Conservation (phyloP, 225 moss, liverwort and hornwort genomes). For the Asterella californica region DNA sequence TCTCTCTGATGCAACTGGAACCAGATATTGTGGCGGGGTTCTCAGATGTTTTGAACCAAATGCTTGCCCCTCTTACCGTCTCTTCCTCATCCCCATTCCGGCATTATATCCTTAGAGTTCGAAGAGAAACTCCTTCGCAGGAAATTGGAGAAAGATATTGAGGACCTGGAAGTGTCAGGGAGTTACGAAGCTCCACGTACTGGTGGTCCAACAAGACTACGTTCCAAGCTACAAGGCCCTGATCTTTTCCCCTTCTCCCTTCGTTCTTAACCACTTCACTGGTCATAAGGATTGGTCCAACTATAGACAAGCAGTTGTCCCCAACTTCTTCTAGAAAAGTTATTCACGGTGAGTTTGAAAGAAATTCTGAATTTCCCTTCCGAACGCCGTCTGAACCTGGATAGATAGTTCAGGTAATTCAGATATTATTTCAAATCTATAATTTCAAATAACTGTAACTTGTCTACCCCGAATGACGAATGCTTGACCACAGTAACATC, state of each 20-base stretch:
- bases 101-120: background rate
- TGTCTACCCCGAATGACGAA: background rate
- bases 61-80: background rate
- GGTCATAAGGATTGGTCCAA: background rate
- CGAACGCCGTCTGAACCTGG: background rate
- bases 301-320: background rate
- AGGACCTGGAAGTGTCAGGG: constrained; percentile 60
- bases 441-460: too few species aligned
- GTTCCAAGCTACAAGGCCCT: constrained; percentile 63
- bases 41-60: background rate
- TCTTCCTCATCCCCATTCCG: background rate
- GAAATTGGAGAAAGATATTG: constrained; percentile 57
- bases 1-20: background rate
- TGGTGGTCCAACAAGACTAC: constrained; percentile 58
- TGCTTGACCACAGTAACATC: background rate
- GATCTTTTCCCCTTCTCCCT: constrained; percentile 9
- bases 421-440: too few species aligned
- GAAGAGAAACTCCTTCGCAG: constrained; percentile 31
- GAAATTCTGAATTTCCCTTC: background rate
- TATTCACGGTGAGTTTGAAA: background rate
- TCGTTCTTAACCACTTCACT: background rate
- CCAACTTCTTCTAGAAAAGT: background rate
- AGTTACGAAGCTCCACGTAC: constrained; percentile 71
- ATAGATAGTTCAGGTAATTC: background rate
- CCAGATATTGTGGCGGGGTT: background rate